These are phyloP conservation scores for Trametes cubensis DNA, from an alignment of 768 basidiomycete species.

Conservation along the genomic window DNA sequence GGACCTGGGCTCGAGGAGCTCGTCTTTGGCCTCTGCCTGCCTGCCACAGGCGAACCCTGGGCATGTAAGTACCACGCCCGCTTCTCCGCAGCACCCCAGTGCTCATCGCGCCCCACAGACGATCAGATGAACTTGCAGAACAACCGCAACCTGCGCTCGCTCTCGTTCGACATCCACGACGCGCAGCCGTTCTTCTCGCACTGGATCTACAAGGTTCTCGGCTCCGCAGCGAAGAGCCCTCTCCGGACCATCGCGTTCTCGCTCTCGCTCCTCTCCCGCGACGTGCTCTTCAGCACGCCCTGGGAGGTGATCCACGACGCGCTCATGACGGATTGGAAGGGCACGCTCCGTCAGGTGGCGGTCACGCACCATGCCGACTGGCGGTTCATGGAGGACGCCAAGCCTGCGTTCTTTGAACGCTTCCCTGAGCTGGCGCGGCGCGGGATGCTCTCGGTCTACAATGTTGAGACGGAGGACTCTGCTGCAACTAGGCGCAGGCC, in stretches of 20 bases:
- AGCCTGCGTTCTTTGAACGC: background rate
- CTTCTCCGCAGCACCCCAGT: background rate
- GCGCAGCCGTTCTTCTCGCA: background rate
- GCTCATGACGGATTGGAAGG: constrained; percentile 6
- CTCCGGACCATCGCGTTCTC: constrained; percentile 7
- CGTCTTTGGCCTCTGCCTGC: constrained; percentile 4
- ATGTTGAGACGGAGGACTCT: too few relatives aligned
- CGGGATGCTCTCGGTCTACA: constrained; percentile 3
- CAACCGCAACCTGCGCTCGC: constrained; percentile 2
- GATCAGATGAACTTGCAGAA: background rate
- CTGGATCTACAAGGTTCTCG: constrained; percentile 7
- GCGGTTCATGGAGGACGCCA: constrained; percentile 2
- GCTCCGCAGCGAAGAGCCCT: background rate
- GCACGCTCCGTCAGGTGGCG: constrained; percentile 7
- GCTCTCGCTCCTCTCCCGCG: constrained; percentile 11
- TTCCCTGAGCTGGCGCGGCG: constrained; percentile 3
- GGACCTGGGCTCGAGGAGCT: constrained; percentile 3
- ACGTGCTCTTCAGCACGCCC: background rate
- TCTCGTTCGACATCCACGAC: constrained; percentile 11
- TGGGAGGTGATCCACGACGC: constrained; percentile 1
- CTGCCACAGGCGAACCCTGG: background rate
- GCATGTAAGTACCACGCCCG: background rate
- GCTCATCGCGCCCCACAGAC: background rate
- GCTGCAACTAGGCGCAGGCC: too few relatives aligned
- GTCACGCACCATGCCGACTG: constrained; percentile 11